Evolutionary conservation across 805 yeast species (phyloP).

Genomic region (Lipomyces starkeyi): DNA sequence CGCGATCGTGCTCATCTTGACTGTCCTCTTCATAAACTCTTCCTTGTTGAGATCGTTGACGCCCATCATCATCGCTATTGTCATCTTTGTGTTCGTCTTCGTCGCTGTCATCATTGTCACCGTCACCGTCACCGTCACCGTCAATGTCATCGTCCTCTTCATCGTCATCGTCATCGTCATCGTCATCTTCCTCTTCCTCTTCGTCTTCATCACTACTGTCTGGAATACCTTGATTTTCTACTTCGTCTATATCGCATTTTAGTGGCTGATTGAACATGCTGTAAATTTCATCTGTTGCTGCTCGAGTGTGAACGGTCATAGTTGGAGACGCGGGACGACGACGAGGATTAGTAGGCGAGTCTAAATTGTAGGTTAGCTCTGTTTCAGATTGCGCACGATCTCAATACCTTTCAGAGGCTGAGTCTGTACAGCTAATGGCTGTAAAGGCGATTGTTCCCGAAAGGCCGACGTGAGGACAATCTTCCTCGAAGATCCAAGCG

Average conservation of each 20-base stretch:
- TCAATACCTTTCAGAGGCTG: slow-evolving; percentile 55
- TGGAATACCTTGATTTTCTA: slow-evolving; percentile 11
- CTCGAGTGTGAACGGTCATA: slow-evolving; percentile 73
- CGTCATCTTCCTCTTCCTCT: slow-evolving; percentile 39
- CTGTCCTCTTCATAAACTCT: neutral
- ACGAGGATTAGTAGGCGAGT: slow-evolving; percentile 40
- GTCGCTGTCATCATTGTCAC: slow-evolving; percentile 22
- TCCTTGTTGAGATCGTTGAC: neutral
- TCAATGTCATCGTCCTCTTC: slow-evolving; percentile 36
- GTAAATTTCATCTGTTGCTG: slow-evolving; percentile 74
- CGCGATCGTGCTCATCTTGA: slow-evolving; percentile 2
- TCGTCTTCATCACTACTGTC: slow-evolving; percentile 38
- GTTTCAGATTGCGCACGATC: slow-evolving; percentile 10
- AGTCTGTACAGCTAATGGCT: slow-evolving; percentile 34
- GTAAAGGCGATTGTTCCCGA: neutral
- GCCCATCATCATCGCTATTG: slow-evolving; percentile 11
- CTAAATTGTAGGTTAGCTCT: slow-evolving; percentile 11
- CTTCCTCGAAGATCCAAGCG: neutral
- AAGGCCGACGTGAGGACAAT: neutral
- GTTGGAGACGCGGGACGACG: slow-evolving; percentile 69
- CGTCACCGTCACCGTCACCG: slow-evolving; percentile 28
- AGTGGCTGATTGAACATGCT: slow-evolving; percentile 73
- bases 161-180: slow-evolving; percentile 29
- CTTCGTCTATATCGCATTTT: slow-evolving; percentile 37
- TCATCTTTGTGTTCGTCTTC: slow-evolving; percentile 17